Evolutionary conservation across 768 basidiomycete genomes (phyloP).

Genomic region (Pisolithus microcarpus): DNA sequence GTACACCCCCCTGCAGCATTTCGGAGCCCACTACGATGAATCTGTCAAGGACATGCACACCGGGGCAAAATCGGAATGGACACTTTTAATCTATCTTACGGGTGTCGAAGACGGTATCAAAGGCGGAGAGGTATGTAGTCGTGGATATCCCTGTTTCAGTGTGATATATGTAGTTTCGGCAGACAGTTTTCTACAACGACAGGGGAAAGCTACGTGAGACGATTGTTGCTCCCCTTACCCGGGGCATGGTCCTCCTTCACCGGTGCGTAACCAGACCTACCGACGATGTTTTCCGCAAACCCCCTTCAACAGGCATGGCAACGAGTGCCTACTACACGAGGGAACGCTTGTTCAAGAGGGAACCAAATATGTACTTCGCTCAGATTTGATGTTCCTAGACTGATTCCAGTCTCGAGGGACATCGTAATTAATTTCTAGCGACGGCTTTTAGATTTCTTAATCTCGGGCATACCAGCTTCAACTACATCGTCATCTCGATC

Average conservation of each 20-base stretch:
- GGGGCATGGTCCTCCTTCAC: constrained; percentile 62
- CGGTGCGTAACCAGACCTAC: constrained; percentile 32
- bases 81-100: constrained; percentile 64
- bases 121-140: constrained; percentile 51
- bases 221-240: constrained; percentile 46
- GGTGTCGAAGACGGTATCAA: constrained; percentile 67
- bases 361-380: constrained; percentile 67
- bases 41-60: constrained; percentile 52
- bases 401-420: constrained; percentile 10
- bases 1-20: constrained; percentile 56
- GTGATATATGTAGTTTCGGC: constrained; percentile 4
- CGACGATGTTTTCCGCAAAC: background rate
- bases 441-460: constrained; percentile 49
- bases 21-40: constrained; percentile 74
- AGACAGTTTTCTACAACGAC: constrained; percentile 69
- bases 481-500: constrained; percentile 92
- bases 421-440: constrained; percentile 17
- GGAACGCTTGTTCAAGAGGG: constrained; percentile 51
- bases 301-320: constrained; percentile 48
- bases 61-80: constrained; percentile 70
- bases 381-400: constrained; percentile 61
- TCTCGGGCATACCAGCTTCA: constrained; percentile 79
- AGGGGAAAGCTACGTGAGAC: constrained; percentile 41
- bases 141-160: background rate
- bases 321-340: constrained; percentile 67